Percentiles rank a stretch among this genome's conserved stretches.
Evolutionary conservation across 345 rosid species (phyloP).

Genomic region (Ceriops zippeliana): DNA sequence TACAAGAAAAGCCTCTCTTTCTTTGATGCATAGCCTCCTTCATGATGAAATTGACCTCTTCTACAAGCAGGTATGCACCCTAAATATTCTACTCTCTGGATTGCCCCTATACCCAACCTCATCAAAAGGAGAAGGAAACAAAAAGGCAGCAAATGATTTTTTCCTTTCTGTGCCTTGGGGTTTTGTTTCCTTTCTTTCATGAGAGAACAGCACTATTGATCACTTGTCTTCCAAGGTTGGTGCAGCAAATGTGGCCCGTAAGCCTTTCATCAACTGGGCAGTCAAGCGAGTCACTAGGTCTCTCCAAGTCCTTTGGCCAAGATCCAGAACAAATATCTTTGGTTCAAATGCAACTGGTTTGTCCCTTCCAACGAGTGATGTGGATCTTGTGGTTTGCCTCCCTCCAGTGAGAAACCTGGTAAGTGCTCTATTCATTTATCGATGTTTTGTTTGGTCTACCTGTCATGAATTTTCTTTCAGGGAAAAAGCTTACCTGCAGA

Average conservation of each 20-base stretch:
- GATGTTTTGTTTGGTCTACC: conserved; percentile 9
- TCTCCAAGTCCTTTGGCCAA: conserved; percentile 95
- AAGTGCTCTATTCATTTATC: conserved; percentile 20
- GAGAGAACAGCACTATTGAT: conserved; percentile 14
- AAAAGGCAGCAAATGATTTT: conserved; percentile 2
- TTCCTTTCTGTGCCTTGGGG: not conserved
- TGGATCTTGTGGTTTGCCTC: conserved; percentile 95
- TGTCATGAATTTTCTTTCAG: conserved; percentile 13
- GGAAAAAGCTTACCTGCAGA: conserved; percentile 29
- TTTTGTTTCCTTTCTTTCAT: conserved; percentile 4
- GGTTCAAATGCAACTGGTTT: conserved; percentile 96
- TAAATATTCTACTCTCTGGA: conserved; percentile 12
- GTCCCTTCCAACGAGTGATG: conserved; percentile 96
- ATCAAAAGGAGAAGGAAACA: not conserved
- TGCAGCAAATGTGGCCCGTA: conserved; percentile 70
- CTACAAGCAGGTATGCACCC: conserved; percentile 68
- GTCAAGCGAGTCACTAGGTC: conserved; percentile 92
- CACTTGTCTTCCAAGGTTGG: conserved; percentile 57
- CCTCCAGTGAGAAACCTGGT: conserved; percentile 99
- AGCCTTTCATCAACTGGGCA: conserved; percentile 92
- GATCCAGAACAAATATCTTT: conserved; percentile 87
- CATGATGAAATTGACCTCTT: conserved; percentile 80
- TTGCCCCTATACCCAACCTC: conserved; percentile 1
- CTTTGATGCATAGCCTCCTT: conserved; percentile 67
- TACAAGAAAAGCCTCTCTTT: conserved; percentile 48